Evolutionary conservation across 106 monocot species (phyloP), one percentile per base, ranked within the genome.

Genomic region (Apostasia ramifera): DNA sequence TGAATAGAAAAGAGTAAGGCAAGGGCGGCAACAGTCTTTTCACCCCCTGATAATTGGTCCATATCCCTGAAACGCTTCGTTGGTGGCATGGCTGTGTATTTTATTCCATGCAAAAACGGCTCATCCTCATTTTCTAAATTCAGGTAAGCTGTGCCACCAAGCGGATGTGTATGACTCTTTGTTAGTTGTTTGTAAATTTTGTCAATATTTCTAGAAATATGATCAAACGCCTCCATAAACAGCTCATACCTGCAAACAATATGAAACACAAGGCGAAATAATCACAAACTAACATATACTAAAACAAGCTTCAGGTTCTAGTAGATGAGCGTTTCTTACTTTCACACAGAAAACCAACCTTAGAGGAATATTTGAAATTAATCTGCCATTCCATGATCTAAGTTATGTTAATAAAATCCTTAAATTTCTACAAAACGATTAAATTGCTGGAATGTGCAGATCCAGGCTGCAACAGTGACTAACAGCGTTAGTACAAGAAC

Each of bases 61-160:
- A 98, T 98, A 76, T 98, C 98, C 66, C 93, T 79, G 68, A 98
- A 98, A 11, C 93, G 87, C 64, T 98, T 98, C 55, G 98, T 98
- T 63, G 98, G 98, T 43, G 98, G 98, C 98, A 98, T 98, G 43
- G 93, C 93, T 56, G 98, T 93, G 79, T 93, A 98, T 67, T 98
- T 98, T 60, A 98, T 98, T 40, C 98, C 98, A 72, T 98, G 79
- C 60, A 98, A 79, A 73, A 93, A 98, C 39, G 93, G 98, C 14
- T 98, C 98, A 59, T 98, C 98, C 66, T 98, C 98, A 78, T 93
- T 98, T 81, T 98, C 98, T 26, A 98, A 81, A 74, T 83, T 93
- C 71, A 98, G 72, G 74, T 93, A 88, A 63, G 98, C 90, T 66
- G 93, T 93, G 63, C 98, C 98, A 26, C 98, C 98, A 77, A 98